Percentiles rank a stretch among this genome's conserved stretches.
These are phyloP conservation scores for Fonsecaea multimorphosa DNA, from an alignment of 2,329 filamentous ascomycete species.

Conservation along the genomic window DNA sequence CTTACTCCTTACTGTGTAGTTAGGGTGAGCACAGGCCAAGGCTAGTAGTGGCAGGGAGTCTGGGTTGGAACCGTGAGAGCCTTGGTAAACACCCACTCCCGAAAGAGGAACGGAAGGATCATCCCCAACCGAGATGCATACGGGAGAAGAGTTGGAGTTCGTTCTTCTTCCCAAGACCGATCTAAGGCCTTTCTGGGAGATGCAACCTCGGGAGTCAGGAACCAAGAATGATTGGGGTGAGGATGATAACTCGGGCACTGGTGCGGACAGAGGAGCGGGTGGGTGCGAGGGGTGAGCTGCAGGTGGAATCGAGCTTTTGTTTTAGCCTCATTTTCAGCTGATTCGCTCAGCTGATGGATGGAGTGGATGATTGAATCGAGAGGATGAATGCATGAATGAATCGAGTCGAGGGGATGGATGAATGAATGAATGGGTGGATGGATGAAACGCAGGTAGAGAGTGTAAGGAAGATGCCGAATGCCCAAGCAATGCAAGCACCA, in stretches of 20 bases:
- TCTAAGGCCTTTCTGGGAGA: neutral
- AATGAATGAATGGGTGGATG: neutral
- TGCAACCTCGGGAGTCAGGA: constrained; percentile 17
- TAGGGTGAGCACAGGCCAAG: neutral
- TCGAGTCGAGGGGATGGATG: neutral
- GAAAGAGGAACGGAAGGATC: neutral
- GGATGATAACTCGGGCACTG: neutral
- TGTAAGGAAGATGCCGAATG: neutral
- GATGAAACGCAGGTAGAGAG: neutral
- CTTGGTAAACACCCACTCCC: neutral
- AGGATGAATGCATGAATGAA: neutral
- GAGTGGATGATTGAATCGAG: neutral
- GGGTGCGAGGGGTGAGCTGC: neutral
- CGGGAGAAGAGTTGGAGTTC: neutral
- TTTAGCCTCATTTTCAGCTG: constrained; percentile 12
- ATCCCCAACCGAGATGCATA: neutral
- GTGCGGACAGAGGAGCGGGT: neutral
- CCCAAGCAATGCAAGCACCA: neutral
- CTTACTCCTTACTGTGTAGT: constrained; percentile 1
- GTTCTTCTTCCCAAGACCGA: neutral
- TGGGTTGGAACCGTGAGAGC: neutral
- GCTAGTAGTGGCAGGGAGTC: neutral
- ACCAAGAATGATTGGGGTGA: constrained; percentile 6
- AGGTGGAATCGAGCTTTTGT: neutral
- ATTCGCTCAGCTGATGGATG: constrained; percentile 15